Evolutionary conservation across 2,329 filamentous ascomycete genomes (phyloP).

Genomic region (Ceratocystis colombiana): DNA sequence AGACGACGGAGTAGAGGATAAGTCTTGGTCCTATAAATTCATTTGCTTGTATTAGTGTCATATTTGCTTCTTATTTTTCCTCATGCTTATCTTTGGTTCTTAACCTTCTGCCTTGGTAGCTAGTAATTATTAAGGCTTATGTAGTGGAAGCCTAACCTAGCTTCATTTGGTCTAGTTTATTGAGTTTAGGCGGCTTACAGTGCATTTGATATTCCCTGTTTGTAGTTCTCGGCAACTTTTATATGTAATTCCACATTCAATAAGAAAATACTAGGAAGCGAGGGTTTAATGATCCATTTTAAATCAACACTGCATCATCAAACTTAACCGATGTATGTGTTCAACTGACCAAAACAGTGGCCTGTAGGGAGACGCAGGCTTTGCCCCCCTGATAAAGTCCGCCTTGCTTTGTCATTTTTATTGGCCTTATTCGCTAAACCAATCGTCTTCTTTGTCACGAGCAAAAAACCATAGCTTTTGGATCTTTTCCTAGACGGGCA

Average conservation of each 20-base stretch:
- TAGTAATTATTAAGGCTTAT: too few relatives aligned
- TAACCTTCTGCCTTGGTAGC: not conserved
- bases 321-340: not conserved
- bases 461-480: not conserved
- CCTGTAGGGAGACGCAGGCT: not conserved
- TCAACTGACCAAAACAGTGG: not conserved
- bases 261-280: too few relatives aligned
- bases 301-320: not conserved
- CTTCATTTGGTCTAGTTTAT: too few relatives aligned
- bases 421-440: not conserved
- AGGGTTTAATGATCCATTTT: not conserved
- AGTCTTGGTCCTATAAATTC: not conserved
- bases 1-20: conserved; percentile 13
- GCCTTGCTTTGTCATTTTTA: not conserved
- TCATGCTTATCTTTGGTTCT: not conserved
- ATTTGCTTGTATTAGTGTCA: not conserved
- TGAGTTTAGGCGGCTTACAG: too few relatives aligned
- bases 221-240: too few relatives aligned
- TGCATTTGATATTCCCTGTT: too few relatives aligned
- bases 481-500: not conserved
- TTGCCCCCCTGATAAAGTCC: not conserved
- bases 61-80: conserved; percentile 11
- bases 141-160: too few relatives aligned
- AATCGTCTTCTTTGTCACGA: not conserved
- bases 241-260: too few relatives aligned